Percentiles rank a stretch among this genome's conserved stretches.
Conservation (phyloP, 345 rosid genomes). For the Eucalyptus globulus region DNA sequence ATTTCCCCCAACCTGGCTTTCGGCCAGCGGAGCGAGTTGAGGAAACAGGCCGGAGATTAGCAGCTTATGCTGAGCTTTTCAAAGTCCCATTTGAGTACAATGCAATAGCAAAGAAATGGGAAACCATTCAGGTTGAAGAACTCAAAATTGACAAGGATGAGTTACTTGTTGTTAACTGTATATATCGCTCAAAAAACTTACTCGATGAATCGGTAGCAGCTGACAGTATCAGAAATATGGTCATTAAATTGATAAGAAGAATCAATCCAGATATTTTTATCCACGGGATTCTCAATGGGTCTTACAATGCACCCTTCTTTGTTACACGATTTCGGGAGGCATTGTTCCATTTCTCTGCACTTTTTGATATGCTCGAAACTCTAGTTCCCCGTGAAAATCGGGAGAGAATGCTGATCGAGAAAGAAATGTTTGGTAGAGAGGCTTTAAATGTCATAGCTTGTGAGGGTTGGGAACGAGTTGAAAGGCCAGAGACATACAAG, state of each 20-base stretch:
- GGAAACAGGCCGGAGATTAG: constrained; percentile 85
- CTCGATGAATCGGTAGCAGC: constrained; percentile 63
- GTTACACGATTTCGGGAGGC: constrained; percentile 89
- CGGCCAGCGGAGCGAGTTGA: constrained; percentile 81
- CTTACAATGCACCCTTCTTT: constrained; percentile 78
- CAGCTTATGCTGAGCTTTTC: constrained; percentile 69
- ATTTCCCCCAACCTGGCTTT: constrained; percentile 90
- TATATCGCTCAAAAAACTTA: constrained; percentile 58
- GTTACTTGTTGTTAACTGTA: constrained; percentile 56
- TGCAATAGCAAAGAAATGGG: constrained; percentile 91
- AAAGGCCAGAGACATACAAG: constrained; percentile 92
- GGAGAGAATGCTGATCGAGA: constrained; percentile 67
- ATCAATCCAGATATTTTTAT: constrained; percentile 63
- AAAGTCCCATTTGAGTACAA: constrained; percentile 75
- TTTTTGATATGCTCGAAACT: constrained; percentile 82
- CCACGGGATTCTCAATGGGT: constrained; percentile 53
- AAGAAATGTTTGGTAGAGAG: constrained; percentile 71
- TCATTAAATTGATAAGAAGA: constrained; percentile 52
- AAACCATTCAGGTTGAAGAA: constrained; percentile 50
- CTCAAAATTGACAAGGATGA: constrained; percentile 65
- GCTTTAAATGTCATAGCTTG: constrained; percentile 81
- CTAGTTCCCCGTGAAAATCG: constrained; percentile 64
- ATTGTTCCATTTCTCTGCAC: constrained; percentile 80
- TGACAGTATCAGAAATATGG: constrained; percentile 47
- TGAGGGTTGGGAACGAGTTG: constrained; percentile 90